Conservation (phyloP, 768 basidiomycete genomes). For the Stropharia rugosoannulata region DNA sequence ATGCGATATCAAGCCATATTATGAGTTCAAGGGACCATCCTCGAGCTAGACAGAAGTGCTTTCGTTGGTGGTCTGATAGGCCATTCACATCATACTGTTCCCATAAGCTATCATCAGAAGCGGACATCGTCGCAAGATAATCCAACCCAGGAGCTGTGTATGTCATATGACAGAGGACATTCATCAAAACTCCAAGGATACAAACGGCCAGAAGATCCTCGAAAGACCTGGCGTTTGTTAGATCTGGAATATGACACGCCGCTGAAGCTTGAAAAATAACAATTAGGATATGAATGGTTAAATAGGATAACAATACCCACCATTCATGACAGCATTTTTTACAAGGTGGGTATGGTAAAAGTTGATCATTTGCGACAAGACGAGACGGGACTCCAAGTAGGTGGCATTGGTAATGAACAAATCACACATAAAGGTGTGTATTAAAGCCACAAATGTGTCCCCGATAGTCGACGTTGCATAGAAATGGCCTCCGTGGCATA, state of each 20-base stretch:
- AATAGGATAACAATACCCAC: neutral
- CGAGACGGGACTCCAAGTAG: constrained; percentile 2
- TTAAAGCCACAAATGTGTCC: constrained; percentile 10
- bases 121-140: neutral
- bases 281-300: neutral
- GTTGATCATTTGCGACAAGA: constrained; percentile 13
- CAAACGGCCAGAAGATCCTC: neutral
- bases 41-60: neutral
- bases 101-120: neutral
- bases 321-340: neutral
- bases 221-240: neutral
- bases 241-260: neutral
- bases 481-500: constrained; percentile 23
- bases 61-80: neutral
- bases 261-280: neutral
- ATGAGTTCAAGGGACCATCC: neutral
- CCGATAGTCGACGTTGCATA: constrained; percentile 14
- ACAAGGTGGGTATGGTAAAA: constrained; percentile 9
- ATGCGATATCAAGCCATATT: neutral
- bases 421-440: constrained; percentile 15
- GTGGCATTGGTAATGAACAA: constrained; percentile 13
- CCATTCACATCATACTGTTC: neutral
- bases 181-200: neutral
- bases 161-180: neutral
- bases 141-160: neutral